Conservation (phyloP, 176 grass and related monocot genomes). For the Lolium perenne region DNA sequence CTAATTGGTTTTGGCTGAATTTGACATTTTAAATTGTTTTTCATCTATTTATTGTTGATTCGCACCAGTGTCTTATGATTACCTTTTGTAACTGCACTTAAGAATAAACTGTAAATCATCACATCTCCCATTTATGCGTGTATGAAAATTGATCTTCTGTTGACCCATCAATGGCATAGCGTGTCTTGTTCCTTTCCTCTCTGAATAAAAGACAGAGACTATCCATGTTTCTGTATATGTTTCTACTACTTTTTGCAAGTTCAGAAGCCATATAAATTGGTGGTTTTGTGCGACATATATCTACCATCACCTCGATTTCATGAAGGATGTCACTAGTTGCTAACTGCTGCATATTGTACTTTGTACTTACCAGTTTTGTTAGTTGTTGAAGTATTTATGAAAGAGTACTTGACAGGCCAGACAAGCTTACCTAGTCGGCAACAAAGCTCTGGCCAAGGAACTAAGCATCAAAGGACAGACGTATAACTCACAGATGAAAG, state of each 20-base stretch:
- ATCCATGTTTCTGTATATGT: background rate
- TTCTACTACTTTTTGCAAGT: background rate
- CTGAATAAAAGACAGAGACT: background rate
- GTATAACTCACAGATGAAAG: conserved; percentile 90
- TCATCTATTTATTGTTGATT: conserved; percentile 1
- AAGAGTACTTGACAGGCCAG: conserved; percentile 60
- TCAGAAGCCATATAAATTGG: background rate
- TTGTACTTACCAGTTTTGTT: conserved; percentile 1
- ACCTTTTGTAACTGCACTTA: background rate
- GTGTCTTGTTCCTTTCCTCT: background rate
- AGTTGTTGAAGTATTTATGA: conserved; percentile 34
- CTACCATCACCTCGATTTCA: background rate
- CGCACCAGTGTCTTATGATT: background rate
- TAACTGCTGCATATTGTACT: background rate
- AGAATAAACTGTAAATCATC: background rate
- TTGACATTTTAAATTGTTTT: no score
- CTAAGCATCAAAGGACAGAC: conserved; percentile 85
- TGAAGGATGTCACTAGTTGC: background rate
- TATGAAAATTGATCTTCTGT: background rate
- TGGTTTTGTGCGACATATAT: background rate
- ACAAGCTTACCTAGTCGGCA: conserved; percentile 87
- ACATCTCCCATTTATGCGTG: background rate
- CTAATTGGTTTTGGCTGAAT: background rate
- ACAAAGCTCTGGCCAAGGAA: conserved; percentile 95
- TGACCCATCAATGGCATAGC: background rate